Evolutionary conservation across 1,139 yeast genomes (phyloP).

Genomic region (Debaryomyces sp.): DNA sequence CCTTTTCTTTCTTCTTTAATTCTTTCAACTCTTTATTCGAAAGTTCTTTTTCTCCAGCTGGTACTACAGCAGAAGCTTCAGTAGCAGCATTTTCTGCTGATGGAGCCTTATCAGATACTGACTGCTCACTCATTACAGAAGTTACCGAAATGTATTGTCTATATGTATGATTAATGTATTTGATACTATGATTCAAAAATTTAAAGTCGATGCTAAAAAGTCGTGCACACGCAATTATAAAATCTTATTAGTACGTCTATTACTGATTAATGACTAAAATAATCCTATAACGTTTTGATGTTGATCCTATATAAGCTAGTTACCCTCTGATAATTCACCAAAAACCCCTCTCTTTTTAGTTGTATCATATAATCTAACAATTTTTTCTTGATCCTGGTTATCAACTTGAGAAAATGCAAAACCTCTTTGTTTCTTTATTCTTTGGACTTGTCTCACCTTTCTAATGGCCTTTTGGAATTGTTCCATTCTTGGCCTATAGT

Average conservation of each 20-base stretch:
- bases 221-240: constrained; percentile 5
- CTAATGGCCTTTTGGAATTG: constrained; percentile 97
- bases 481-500: constrained; percentile 92
- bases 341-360: constrained; percentile 64
- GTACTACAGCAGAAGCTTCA: background rate
- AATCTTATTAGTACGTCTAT: background rate
- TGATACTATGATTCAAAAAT: constrained; percentile 1
- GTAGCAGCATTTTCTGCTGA: constrained; percentile 6
- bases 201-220: constrained; percentile 1
- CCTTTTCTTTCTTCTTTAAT: constrained; percentile 83
- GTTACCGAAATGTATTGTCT: background rate
- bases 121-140: constrained; percentile 1
- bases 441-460: constrained; percentile 95
- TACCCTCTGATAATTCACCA: constrained; percentile 45
- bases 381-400: constrained; percentile 87
- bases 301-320: constrained; percentile 4
- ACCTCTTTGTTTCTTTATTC: constrained; percentile 98
- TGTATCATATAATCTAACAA: constrained; percentile 93
- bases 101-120: background rate
- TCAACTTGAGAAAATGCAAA: constrained; percentile 98
- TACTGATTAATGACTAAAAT: background rate
- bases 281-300: constrained; percentile 3
- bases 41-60: constrained; percentile 30
- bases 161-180: background rate
- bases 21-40: constrained; percentile 87